Base-by-base conservation (phyloP, 768 basidiomycete genomes). In the Auricularia sp. region DNA sequence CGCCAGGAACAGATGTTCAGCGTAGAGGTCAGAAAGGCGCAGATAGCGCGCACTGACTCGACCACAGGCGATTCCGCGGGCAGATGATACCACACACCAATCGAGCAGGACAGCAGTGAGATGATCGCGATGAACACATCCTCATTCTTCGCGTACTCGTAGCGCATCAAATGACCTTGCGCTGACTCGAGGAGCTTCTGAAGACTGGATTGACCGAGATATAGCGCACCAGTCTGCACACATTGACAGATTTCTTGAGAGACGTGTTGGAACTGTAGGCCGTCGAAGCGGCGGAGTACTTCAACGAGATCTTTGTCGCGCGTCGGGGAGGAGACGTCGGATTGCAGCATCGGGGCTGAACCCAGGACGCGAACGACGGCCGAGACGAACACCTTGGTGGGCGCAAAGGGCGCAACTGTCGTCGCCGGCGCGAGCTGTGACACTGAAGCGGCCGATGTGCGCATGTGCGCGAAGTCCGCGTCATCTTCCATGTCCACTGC, bases 21-120 rank as follows among this genome's bases (percentile, higher is more conserved):
- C 14, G 16, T 51, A 6, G 10, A 13, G 16, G 47, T 51, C 8
- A 51, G 14, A 16, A 51, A 51, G 16, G 10, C 47, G 47, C 14
- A 51, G 47, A 51, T 51, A 13, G 10, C 47, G 10, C 47, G 8
- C 6, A 51, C 47, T 6, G 14, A 16, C 47, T 16, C 6, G 16
- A 21, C 16, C 11, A 51, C 47, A 16, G 14, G 16, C 47, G 47
- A 18, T 16, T 51, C 47, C 47, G 8, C 47, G 47, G 47, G 16
- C 16, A 51, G 16, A 13, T 51, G 39, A 13, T 77, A 65, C 89
- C 87, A 97, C 2, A 85, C 69, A 64, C 81, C 75, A 64, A 85
- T 70, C 0, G 92, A 89, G 6, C 85, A 82, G 54, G 82, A 80
- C 24, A 97, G 74, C 58, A 92, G 79, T 21, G 81, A 79, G n/a